Base-by-base conservation (phyloP, 106 monocot species). In the Apostasia ramifera region DNA sequence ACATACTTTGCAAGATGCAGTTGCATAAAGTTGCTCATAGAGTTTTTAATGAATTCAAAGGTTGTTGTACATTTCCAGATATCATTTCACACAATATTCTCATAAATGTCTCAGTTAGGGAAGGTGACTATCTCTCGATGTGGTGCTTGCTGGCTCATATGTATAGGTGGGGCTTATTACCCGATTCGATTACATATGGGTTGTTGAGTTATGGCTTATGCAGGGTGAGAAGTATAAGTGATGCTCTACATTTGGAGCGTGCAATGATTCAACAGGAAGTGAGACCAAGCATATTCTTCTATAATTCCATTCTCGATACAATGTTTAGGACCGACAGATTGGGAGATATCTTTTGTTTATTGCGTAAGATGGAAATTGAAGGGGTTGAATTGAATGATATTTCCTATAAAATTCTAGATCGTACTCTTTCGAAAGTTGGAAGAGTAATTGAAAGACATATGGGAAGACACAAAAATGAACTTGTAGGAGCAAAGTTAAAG, bases 31-130 rank as follows among this genome's bases (percentile, higher is more conserved):
- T 9, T 75, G 75, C 81, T 46, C 72, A 60, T 10, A 71, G 13
- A 62, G 50, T 75, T 38, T 81, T 85, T 10, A 6, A 67, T 2
- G 40, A 78, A 60, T 81, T 85, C 49, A 75, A 71, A 61, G 65
- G 57, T 4, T 50, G 46, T 2, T 53, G 63, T 26, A 52, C 61
- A 47, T 74, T 63, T 55, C 85, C 85, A 37, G 81, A 85, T 66
- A 81, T 60, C 11, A 72, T 64, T 50, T 85, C 85, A 55, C 81
- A 85, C 67, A 85, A 85, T 81, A 81, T 85, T 54, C 75, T 85
- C 40, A 85, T 85, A 59, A 45, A 69, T 71, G 78, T 78, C 66
- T 78, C 57, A 38, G 39, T 79, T 50, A 71, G 13, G 63, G 62
- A 71, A 49, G 55, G 62, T 14, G 57, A 71, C 2, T 78, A 57